Conservation (phyloP, 768 basidiomycete genomes). For the Ramaria rubella region DNA sequence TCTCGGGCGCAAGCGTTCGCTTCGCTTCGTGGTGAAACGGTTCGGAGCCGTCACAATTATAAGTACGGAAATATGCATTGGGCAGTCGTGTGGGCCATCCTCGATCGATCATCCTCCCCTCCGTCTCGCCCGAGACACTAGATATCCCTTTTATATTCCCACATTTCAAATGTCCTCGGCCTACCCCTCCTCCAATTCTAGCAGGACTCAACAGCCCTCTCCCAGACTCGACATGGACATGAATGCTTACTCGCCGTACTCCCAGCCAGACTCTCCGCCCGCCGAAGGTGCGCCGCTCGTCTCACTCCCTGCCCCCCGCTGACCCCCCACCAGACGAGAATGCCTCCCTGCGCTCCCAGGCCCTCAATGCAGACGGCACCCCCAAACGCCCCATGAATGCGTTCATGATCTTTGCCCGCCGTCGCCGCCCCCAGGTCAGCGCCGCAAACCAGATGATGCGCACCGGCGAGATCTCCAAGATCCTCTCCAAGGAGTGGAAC, state of each 20-base stretch:
- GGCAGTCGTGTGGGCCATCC: too few relatives aligned
- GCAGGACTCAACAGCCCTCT: too few relatives aligned
- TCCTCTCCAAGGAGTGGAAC: constrained; percentile 82
- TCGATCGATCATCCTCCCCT: too few relatives aligned
- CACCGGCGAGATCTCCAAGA: constrained; percentile 85
- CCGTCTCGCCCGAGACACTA: too few relatives aligned
- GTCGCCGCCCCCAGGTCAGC: constrained; percentile 75
- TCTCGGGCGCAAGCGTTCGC: too few relatives aligned
- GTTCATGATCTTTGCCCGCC: constrained; percentile 88
- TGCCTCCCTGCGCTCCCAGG: constrained; percentile 60
- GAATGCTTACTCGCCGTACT: neutral
- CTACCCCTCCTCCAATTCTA: neutral
- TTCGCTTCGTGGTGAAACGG: too few relatives aligned
- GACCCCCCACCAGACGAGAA: constrained; percentile 32
- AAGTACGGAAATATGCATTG: too few relatives aligned
- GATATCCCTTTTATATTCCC: neutral
- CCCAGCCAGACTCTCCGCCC: too few relatives aligned
- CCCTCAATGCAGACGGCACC: constrained; percentile 79
- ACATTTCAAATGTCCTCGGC: neutral
- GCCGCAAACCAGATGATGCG: constrained; percentile 87
- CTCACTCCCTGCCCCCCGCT: constrained; percentile 11
- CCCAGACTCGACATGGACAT: neutral
- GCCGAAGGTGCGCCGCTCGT: too few relatives aligned
- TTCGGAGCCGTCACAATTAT: too few relatives aligned
- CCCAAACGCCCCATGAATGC: constrained; percentile 91